A percentile compares a stretch with the other conserved stretches of the same genome.
These are phyloP conservation scores for Monilinia vaccinii-corymbosi DNA, from an alignment of 2,329 filamentous ascomycete species.

Conservation along the genomic window DNA sequence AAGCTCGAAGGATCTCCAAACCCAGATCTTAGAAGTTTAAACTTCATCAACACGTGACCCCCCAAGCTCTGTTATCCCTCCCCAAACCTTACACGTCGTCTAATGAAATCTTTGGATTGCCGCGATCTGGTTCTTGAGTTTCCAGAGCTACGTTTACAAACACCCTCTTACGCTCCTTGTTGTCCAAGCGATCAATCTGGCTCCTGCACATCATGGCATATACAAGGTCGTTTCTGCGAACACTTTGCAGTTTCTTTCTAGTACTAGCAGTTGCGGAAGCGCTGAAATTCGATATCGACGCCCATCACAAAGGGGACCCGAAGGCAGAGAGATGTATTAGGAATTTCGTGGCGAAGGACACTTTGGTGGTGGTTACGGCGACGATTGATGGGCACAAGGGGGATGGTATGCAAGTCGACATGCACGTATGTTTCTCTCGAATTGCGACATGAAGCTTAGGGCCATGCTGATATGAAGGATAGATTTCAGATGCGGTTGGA, in stretches of 20 bases:
- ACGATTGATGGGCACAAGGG: constrained; percentile 77
- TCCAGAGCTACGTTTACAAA: constrained; percentile 15
- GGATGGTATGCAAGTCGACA: constrained; percentile 88
- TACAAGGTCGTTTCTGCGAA: constrained; percentile 45
- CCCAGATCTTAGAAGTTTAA: constrained; percentile 5
- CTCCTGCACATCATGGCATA: constrained; percentile 38
- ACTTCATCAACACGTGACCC: constrained; percentile 11
- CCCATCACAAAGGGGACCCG: constrained; percentile 53
- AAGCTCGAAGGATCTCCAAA: constrained; percentile 12
- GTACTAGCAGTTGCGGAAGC: constrained; percentile 49
- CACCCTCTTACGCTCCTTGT: neutral
- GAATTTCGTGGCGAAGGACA: constrained; percentile 90
- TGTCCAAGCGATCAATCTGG: neutral
- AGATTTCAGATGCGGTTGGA: constrained; percentile 92
- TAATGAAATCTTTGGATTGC: constrained; percentile 13
- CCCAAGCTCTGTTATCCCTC: neutral
- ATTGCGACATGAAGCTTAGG: neutral
- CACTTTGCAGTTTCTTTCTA: constrained; percentile 49
- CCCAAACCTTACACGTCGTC: constrained; percentile 22
- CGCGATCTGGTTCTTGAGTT: constrained; percentile 4
- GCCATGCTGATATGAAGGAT: constrained; percentile 11
- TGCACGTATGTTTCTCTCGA: constrained; percentile 59
- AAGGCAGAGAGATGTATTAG: constrained; percentile 82
- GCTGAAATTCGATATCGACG: constrained; percentile 88
- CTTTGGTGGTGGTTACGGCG: constrained; percentile 89